Conservation (phyloP, 2,329 filamentous ascomycete genomes). For the Fusarium foetens region DNA sequence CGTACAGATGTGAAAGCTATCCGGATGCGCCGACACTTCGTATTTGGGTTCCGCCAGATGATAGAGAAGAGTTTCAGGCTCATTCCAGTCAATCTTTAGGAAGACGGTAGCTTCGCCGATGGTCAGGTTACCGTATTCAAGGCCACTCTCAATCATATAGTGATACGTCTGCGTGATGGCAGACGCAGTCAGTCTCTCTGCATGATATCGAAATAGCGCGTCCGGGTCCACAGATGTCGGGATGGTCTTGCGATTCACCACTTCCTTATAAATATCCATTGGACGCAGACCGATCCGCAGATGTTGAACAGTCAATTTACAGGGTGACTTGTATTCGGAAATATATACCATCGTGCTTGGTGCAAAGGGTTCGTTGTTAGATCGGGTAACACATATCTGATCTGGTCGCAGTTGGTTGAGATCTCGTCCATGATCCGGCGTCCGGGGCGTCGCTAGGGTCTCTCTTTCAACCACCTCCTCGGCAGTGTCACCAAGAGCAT, state of each 20-base stretch:
- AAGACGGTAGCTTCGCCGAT: constrained; percentile 7
- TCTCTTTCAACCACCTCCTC: constrained; percentile 43
- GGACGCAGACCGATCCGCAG: constrained; percentile 54
- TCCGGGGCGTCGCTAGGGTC: constrained; percentile 32
- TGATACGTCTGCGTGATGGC: constrained; percentile 60
- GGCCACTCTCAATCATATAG: constrained; percentile 59
- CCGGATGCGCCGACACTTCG: background rate
- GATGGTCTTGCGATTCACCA: constrained; percentile 43
- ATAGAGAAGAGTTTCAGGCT: constrained; percentile 3
- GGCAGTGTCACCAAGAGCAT: constrained; percentile 42
- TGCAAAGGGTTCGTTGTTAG: constrained; percentile 7
- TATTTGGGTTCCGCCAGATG: constrained; percentile 7
- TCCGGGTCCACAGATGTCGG: constrained; percentile 42
- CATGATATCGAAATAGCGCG: constrained; percentile 49
- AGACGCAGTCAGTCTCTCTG: constrained; percentile 52
- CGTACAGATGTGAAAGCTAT: background rate
- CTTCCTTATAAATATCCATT: constrained; percentile 54
- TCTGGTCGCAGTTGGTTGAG: constrained; percentile 40
- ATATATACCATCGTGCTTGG: constrained; percentile 44
- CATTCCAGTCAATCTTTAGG: constrained; percentile 9
- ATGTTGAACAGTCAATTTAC: constrained; percentile 56
- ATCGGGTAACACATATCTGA: constrained; percentile 45
- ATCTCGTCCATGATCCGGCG: constrained; percentile 30
- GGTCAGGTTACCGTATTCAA: constrained; percentile 55
- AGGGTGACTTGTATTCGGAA: constrained; percentile 58